Evolutionary conservation across 2,329 filamentous ascomycete species (phyloP).

Genomic region (Trichophyton benhamiae): DNA sequence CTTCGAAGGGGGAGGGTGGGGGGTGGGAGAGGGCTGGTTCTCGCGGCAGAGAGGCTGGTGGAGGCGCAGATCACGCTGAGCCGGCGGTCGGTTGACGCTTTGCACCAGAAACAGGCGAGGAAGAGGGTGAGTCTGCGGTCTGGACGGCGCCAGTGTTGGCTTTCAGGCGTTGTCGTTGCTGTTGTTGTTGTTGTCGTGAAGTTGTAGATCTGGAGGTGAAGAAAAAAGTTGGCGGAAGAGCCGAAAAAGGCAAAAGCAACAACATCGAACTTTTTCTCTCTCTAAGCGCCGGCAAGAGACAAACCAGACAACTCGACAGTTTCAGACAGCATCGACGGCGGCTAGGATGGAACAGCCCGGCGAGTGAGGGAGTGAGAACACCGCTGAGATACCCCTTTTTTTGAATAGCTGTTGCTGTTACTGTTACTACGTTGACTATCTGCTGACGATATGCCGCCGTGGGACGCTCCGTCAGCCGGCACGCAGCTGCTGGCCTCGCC

Average conservation of each 20-base stretch:
- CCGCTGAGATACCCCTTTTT: too few relatives aligned
- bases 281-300: background rate
- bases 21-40: background rate
- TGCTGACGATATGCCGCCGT: slow-evolving; percentile 28
- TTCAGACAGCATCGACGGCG: background rate
- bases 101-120: too few relatives aligned
- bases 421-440: too few relatives aligned
- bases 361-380: background rate
- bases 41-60: slow-evolving; percentile 7
- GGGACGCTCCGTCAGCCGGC: slow-evolving; percentile 40
- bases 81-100: too few relatives aligned
- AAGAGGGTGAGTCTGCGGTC: too few relatives aligned
- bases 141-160: too few relatives aligned
- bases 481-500: slow-evolving; percentile 58
- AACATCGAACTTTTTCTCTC: background rate
- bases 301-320: background rate
- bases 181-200: background rate
- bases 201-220: background rate
- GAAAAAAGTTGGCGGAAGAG: background rate
- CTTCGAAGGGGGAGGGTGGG: slow-evolving; percentile 2
- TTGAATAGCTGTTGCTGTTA: too few relatives aligned
- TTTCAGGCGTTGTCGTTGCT: background rate
- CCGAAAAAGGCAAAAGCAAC: background rate
- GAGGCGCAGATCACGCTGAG: slow-evolving; percentile 9
- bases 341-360: background rate